Evolutionary conservation across 148 eudicot species (phyloP).

Genomic region (Rhododendron mucronatum): DNA sequence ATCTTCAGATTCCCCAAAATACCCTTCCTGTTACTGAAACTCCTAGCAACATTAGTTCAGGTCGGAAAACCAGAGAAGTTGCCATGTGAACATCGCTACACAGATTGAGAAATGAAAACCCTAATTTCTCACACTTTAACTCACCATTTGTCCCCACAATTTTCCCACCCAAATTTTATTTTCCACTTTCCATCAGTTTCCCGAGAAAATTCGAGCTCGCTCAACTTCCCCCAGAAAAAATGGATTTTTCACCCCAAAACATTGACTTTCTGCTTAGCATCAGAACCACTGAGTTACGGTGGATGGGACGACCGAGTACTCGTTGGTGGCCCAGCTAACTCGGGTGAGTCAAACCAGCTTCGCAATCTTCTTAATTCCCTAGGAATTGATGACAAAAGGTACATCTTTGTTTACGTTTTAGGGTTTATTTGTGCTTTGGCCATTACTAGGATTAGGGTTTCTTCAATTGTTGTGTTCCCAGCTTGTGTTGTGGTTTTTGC

Average conservation of each 20-base stretch:
- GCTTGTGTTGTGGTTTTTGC: conserved; percentile 76
- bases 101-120: conserved; percentile 35
- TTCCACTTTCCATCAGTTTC: conserved; percentile 20
- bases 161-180: conserved; percentile 14
- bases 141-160: conserved; percentile 14
- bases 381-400: conserved; percentile 71
- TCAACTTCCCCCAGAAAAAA: conserved; percentile 18
- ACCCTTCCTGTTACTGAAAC: not conserved
- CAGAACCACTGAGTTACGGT: conserved; percentile 35
- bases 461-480: conserved; percentile 73
- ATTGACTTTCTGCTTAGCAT: conserved; percentile 21
- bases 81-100: not conserved
- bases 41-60: not conserved
- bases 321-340: conserved; percentile 28
- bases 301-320: conserved; percentile 71
- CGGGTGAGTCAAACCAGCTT: conserved; percentile 61
- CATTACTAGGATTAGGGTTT: conserved; percentile 78
- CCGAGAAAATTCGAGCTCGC: conserved; percentile 13
- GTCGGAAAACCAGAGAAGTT: not conserved
- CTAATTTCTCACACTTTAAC: conserved; percentile 26
- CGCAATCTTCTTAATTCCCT: conserved; percentile 37
- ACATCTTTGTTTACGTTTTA: conserved; percentile 56
- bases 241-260: conserved; percentile 15
- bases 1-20: not conserved
- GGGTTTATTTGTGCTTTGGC: conserved; percentile 93